phyloP scores from a whole-genome alignment of 306 rosid genomes.

The Castanospermum australe region DNA sequence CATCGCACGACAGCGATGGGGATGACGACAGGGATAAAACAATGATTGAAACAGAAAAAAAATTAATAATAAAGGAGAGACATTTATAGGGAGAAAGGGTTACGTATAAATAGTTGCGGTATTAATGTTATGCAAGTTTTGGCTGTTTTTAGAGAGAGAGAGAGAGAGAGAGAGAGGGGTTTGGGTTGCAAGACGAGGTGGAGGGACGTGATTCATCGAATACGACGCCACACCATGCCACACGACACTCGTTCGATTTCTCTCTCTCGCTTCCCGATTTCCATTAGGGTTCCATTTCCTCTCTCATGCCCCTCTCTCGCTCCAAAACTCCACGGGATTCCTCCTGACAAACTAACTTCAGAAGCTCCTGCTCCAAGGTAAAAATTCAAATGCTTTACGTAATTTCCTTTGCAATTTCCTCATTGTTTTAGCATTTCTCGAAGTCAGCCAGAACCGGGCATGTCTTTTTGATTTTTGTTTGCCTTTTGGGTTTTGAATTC shows the following conservation, averaged over 20 bases:
- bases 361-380: constrained; percentile 18
- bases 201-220: constrained; percentile 1
- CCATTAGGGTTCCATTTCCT: constrained; percentile 7
- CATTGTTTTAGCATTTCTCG: not conserved
- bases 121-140: not conserved
- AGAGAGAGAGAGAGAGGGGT: not conserved
- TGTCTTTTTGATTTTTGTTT: not conserved
- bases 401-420: no score
- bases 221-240: constrained; percentile 12
- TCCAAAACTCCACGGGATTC: constrained; percentile 27
- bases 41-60: not conserved
- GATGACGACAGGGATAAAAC: not conserved
- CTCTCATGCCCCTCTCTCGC: constrained; percentile 20
- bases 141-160: constrained; percentile 9
- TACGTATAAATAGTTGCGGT: constrained; percentile 21
- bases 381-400: not conserved
- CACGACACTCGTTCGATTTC: not conserved
- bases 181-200: constrained; percentile 2
- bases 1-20: no score
- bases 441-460: not conserved
- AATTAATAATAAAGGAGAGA: not conserved
- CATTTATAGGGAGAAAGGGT: not conserved
- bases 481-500: not conserved
- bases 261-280: not conserved
- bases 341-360: constrained; percentile 29